Evolutionary conservation across 805 yeast species (phyloP), one percentile per base, ranked within the genome.

Genomic region (Saccharomycopsis fibuligera): DNA sequence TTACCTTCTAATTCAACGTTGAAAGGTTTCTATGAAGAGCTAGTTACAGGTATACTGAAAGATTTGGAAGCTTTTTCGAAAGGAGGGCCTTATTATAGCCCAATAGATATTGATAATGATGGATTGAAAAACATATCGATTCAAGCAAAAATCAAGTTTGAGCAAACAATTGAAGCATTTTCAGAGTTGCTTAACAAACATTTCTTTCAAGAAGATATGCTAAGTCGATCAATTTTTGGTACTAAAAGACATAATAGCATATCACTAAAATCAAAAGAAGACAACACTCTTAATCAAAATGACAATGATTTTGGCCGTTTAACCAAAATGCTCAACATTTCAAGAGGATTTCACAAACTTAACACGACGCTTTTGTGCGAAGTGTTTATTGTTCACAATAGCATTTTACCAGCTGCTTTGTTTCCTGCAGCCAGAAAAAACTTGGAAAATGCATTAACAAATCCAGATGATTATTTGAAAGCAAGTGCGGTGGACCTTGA

Each of bases 81-180:
- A 25, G 51, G 47, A n/a, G 47, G 42, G 25, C n/a, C n/a, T 9
- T 43, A 44, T 17, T 49, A 25, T 30, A 12, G 25, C 10, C 16
- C 31, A 41, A 44, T 24, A 31, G 12, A n/a, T 24, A 3, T 17
- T 3, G 5, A 41, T 21, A 30, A 25, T 27, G 54, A 50, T 41
- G 50, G 54, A 2, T 35, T 50, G 5, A 46, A 39, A 35, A 29
- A 42, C 12, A 22, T 50, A 14, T 10, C 44, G 4, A 14, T 50
- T 14, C 31, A 33, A 8, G 54, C 50, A 3, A 46, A 39, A 39
- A 46, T 50, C 19, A 16, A 35, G 30, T 50, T 36, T 43, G 54
- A 46, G 17, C 37, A 45, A 35, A 14, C 41, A 5, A 36, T 41
- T 17, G 49, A 49, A 14, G 27, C 41, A n/a, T 41, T 49, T 35